Conservation (phyloP, 176 grass and related monocot genomes). For the Cymbopogon citratus region DNA sequence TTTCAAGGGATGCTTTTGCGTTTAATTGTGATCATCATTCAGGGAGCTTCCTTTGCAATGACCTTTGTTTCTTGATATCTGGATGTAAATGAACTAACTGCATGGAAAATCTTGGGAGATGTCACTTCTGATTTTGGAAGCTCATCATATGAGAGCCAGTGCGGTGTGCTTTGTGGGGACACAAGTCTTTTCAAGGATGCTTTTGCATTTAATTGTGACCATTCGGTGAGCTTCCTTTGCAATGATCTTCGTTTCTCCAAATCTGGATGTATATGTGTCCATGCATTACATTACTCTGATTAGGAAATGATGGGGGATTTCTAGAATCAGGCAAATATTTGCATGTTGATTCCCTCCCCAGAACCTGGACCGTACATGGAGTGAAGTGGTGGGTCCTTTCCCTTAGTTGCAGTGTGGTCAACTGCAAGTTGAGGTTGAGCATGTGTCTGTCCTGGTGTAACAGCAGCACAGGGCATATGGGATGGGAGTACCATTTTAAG, state of each 20-base stretch:
- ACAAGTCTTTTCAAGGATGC: constrained; percentile 14
- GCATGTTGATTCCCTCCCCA: background rate
- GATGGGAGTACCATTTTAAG: no score
- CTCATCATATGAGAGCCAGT: constrained; percentile 27
- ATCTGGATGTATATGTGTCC: constrained; percentile 2
- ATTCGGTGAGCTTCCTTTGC: background rate
- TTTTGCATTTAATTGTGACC: background rate
- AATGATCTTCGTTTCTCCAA: background rate
- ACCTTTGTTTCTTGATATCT: background rate
- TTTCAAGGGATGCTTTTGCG: constrained; percentile 2
- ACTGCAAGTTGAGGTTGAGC: constrained; percentile 34
- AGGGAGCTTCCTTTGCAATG: no score
- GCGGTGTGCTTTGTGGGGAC: constrained; percentile 24
- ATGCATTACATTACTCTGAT: background rate
- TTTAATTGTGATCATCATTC: background rate
- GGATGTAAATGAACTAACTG: background rate
- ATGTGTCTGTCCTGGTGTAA: background rate
- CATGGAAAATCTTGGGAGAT: constrained; percentile 24
- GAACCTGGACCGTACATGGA: no score
- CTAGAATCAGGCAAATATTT: constrained; percentile 6
- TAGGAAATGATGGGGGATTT: constrained; percentile 11
- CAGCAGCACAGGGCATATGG: no score
- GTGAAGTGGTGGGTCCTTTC: background rate
- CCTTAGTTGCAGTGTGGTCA: background rate
- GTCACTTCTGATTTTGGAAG: constrained; percentile 29